A percentile compares a stretch with the other conserved stretches of the same genome.
These are phyloP conservation scores for Plantago major DNA, from an alignment of 257 asterid genomes.

Conservation along the genomic window DNA sequence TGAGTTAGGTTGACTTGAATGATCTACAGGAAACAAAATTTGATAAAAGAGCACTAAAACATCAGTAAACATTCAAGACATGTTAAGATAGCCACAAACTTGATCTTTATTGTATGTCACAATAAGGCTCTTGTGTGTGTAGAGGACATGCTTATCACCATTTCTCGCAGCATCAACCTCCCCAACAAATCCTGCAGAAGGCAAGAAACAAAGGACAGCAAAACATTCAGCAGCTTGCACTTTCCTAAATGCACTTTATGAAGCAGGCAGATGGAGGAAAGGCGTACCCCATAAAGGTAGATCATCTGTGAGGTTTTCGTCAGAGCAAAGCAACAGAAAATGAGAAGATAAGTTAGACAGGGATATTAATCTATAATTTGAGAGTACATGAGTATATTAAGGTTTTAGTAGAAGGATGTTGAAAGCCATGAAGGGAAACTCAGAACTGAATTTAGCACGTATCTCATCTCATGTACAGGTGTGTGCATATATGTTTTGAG, in stretches of 20 bases:
- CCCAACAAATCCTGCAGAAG: slow-evolving; percentile 47
- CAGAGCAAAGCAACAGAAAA: slow-evolving; percentile 20
- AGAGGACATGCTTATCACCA: slow-evolving; percentile 47
- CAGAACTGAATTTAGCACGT: no score
- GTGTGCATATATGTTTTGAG: no score
- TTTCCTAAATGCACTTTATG: no score
- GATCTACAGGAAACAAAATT: slow-evolving; percentile 45
- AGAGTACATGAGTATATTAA: not conserved
- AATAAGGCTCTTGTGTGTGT: slow-evolving; percentile 49
- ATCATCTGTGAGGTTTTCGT: slow-evolving; percentile 60
- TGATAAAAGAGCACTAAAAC: slow-evolving; percentile 5
- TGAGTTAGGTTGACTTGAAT: slow-evolving; percentile 92
- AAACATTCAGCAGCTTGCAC: no score
- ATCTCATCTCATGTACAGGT: no score
- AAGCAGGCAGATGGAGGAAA: no score
- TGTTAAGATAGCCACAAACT: slow-evolving; percentile 19
- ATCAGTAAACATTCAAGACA: slow-evolving; percentile 9
- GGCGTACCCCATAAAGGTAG: slow-evolving; percentile 87
- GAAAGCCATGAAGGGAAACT: not conserved
- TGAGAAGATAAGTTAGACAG: slow-evolving; percentile 23
- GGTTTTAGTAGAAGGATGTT: slow-evolving; percentile 3
- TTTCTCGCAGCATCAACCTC: slow-evolving; percentile 42
- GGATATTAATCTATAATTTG: not conserved
- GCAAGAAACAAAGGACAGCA: no score
- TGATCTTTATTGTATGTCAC: slow-evolving; percentile 47